phyloP scores from a whole-genome alignment of 2,329 filamentous ascomycete species.

The Aspergillus hiratsukae region DNA sequence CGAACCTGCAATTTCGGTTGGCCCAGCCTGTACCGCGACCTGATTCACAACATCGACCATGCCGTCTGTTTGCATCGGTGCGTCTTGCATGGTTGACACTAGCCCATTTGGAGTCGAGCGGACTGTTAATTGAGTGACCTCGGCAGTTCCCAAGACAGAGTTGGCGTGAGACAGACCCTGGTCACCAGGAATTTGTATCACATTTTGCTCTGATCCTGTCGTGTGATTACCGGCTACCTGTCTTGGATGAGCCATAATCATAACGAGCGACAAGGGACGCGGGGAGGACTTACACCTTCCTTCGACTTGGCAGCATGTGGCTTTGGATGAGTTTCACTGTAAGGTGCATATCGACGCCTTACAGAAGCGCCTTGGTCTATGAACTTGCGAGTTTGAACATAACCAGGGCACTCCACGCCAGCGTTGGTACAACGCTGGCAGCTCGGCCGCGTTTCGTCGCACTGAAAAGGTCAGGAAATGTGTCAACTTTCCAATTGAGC shows the following conservation, averaged over 20 bases:
- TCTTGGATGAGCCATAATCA: background rate
- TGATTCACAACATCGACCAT: background rate
- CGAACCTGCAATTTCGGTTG: background rate
- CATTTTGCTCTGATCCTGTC: background rate
- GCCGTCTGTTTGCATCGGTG: background rate
- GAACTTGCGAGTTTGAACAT: slow-evolving; percentile 41
- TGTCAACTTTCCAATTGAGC: background rate
- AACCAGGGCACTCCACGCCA: slow-evolving; percentile 39
- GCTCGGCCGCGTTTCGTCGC: slow-evolving; percentile 37
- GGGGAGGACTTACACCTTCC: slow-evolving; percentile 2
- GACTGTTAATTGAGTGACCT: background rate
- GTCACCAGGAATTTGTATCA: background rate
- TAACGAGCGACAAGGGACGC: background rate
- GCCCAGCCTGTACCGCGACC: background rate
- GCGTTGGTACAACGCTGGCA: slow-evolving; percentile 36
- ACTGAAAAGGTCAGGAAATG: slow-evolving; percentile 20
- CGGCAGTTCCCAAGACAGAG: background rate
- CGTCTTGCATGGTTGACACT: background rate
- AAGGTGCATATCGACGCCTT: slow-evolving; percentile 36
- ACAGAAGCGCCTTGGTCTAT: slow-evolving; percentile 41
- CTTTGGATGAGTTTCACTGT: slow-evolving; percentile 22
- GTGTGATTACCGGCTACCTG: background rate
- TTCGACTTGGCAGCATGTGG: slow-evolving; percentile 4
- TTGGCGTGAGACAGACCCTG: background rate
- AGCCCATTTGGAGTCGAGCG: background rate